Percentiles rank a stretch among this genome's conserved stretches.
phyloP scores from a whole-genome alignment of 164 flowering plant species.

The Santalum album region DNA sequence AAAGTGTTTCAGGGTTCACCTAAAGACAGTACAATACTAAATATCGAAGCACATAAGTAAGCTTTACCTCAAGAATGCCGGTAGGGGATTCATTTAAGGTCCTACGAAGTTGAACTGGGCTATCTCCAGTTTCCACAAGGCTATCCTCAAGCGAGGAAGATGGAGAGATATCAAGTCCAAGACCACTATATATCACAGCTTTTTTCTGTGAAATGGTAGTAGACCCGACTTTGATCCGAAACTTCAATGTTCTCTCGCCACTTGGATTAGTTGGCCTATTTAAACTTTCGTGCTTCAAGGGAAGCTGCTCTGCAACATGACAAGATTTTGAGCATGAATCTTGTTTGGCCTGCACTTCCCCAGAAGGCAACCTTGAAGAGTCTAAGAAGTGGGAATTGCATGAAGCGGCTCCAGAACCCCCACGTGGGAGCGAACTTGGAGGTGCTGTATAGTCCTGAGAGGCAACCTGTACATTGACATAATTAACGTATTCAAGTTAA shows the following conservation, averaged over 20 bases:
- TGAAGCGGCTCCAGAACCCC: constrained; percentile 23
- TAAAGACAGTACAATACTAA: constrained; percentile 1
- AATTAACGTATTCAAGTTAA: constrained; percentile 14
- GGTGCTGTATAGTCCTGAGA: constrained; percentile 23
- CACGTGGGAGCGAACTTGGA: constrained; percentile 16
- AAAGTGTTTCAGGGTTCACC: background rate
- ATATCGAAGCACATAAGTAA: background rate
- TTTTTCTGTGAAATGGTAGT: constrained; percentile 18
- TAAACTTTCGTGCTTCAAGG: constrained; percentile 12
- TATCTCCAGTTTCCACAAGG: constrained; percentile 36
- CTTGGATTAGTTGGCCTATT: constrained; percentile 13
- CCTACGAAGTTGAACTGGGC: constrained; percentile 21
- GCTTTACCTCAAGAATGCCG: constrained; percentile 54
- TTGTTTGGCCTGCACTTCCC: constrained; percentile 20
- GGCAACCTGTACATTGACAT: constrained; percentile 32
- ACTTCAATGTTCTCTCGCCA: constrained; percentile 23
- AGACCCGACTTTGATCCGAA: constrained; percentile 40
- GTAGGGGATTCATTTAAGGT: constrained; percentile 39
- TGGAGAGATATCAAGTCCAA: constrained; percentile 74
- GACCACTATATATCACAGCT: constrained; percentile 47
- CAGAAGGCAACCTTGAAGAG: constrained; percentile 14
- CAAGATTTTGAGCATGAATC: constrained; percentile 17
- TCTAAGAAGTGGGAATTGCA: constrained; percentile 9
- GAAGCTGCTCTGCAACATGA: constrained; percentile 14
- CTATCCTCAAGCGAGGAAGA: constrained; percentile 51